Percentiles rank a stretch among this genome's conserved stretches.
These are phyloP conservation scores for Zoysia matrella DNA, from an alignment of 202 grass and related monocot species.

Conservation along the genomic window DNA sequence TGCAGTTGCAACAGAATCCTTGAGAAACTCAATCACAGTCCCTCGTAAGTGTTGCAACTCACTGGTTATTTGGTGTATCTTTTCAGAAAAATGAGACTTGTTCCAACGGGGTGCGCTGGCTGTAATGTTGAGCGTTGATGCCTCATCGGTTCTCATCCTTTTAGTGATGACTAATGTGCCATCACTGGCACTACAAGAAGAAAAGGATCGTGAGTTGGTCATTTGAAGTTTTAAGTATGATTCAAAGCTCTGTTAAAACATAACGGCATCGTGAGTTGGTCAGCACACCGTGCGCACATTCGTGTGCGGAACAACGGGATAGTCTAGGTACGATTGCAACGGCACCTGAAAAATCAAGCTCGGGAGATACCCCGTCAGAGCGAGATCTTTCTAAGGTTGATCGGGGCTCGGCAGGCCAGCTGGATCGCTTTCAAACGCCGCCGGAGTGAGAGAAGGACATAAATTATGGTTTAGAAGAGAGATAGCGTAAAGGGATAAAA, in stretches of 20 bases:
- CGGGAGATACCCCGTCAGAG: too few relatives aligned
- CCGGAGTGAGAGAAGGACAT: too few relatives aligned
- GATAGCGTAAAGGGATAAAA: too few relatives aligned
- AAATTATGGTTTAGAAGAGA: too few relatives aligned
- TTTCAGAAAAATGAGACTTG: background rate
- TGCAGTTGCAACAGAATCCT: background rate
- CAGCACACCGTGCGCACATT: too few relatives aligned
- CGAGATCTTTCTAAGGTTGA: too few relatives aligned
- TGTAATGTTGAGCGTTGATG: background rate
- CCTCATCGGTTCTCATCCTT: background rate
- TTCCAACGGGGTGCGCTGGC: background rate
- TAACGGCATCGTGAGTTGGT: too few relatives aligned
- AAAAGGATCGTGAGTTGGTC: background rate
- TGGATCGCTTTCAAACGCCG: too few relatives aligned
- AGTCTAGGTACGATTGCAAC: too few relatives aligned
- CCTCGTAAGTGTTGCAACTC: background rate
- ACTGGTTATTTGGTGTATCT: background rate
- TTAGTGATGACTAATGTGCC: background rate
- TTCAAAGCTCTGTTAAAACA: background rate
- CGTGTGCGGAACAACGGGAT: too few relatives aligned
- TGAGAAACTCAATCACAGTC: background rate
- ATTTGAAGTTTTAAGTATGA: background rate
- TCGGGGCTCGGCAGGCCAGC: too few relatives aligned
- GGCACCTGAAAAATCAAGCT: too few relatives aligned
- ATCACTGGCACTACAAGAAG: background rate